A percentile compares a stretch with the other conserved stretches of the same genome.
These are phyloP conservation scores for Acacia melanoxylon DNA, from an alignment of 306 rosid species.

Conservation along the genomic window DNA sequence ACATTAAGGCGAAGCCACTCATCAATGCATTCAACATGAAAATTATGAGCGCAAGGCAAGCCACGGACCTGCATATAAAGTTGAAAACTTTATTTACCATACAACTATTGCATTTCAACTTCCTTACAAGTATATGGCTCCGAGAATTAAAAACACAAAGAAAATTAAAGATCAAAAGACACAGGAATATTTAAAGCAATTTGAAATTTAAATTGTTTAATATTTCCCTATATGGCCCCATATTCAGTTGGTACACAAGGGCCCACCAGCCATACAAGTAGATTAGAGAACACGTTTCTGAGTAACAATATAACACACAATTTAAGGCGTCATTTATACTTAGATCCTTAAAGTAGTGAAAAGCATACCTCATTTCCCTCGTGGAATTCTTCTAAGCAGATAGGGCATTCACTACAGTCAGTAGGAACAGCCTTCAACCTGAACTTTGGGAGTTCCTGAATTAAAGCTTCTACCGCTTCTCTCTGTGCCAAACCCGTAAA, in stretches of 20 bases:
- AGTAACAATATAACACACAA: constrained; percentile 7
- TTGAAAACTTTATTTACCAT: constrained; percentile 29
- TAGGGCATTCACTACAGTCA: constrained; percentile 97
- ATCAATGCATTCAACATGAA: constrained; percentile 96
- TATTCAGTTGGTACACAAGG: constrained; percentile 3
- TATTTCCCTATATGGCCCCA: constrained; percentile 9
- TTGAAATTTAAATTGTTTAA: neutral
- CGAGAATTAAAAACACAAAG: constrained; percentile 5
- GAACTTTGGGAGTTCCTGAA: constrained; percentile 98
- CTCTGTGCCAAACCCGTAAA: constrained; percentile 58
- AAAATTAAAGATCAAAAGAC: constrained; percentile 4
- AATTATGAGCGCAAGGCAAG: constrained; percentile 96
- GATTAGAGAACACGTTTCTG: neutral
- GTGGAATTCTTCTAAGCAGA: constrained; percentile 92
- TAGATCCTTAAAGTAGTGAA: constrained; percentile 20
- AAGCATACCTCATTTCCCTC: constrained; percentile 87
- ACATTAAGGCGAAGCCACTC: constrained; percentile 99
- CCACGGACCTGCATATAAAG: constrained; percentile 85
- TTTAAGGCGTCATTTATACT: neutral
- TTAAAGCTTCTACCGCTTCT: constrained; percentile 99
- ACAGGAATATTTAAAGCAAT: neutral
- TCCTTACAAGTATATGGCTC: constrained; percentile 4
- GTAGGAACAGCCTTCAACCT: constrained; percentile 96
- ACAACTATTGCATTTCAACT: constrained; percentile 12
- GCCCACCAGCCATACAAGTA: constrained; percentile 17